phyloP scores from a whole-genome alignment of 176 grass and related monocot species.

The Triticum timopheevii region DNA sequence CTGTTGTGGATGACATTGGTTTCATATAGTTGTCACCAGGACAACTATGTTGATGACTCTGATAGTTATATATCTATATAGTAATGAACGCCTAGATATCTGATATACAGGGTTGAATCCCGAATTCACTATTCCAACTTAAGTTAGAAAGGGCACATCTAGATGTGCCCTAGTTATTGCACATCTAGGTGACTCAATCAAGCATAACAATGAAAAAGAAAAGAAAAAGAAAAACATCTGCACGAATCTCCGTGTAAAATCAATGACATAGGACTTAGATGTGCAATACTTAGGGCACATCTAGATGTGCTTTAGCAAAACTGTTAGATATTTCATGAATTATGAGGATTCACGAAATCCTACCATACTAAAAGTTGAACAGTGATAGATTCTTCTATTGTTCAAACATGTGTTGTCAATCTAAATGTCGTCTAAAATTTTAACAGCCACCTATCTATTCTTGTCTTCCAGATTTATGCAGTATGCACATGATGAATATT shows the following conservation, averaged over 20 bases:
- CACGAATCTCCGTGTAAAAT: too few relatives aligned
- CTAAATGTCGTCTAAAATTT: background rate
- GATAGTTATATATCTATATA: background rate
- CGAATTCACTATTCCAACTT: slow-evolving; percentile 1
- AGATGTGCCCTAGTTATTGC: too few relatives aligned
- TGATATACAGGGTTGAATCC: background rate
- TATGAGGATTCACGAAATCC: background rate
- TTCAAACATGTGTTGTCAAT: background rate
- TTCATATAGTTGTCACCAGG: background rate
- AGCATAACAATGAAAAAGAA: too few relatives aligned
- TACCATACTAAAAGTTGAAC: background rate
- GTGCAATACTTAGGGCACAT: too few relatives aligned
- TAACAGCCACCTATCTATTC: background rate
- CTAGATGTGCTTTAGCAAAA: too few relatives aligned
- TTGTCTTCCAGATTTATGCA: background rate
- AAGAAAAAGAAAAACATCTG: too few relatives aligned
- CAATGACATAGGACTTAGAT: too few relatives aligned
- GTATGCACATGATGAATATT: background rate
- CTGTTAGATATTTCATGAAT: background rate
- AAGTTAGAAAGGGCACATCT: background rate
- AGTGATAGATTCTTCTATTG: background rate
- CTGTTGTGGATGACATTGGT: background rate
- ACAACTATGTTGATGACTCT: background rate
- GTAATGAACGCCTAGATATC: background rate
- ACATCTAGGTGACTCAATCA: too few relatives aligned